Percentiles rank a stretch among this genome's conserved stretches.
Conservation (phyloP, 805 yeast genomes). For the Candida caryicola region DNA sequence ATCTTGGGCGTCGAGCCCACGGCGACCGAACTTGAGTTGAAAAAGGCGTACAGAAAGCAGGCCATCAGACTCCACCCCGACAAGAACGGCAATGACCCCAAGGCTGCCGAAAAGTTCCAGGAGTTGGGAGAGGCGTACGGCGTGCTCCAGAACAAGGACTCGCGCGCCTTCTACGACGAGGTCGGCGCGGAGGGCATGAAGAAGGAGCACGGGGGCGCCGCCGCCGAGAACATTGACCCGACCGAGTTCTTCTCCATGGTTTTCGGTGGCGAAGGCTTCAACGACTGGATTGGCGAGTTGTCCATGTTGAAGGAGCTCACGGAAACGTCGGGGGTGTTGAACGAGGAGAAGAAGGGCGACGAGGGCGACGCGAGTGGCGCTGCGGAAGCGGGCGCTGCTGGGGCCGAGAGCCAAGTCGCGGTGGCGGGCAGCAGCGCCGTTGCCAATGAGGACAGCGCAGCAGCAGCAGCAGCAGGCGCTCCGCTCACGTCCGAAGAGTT, state of each 20-base stretch:
- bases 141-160: slow-evolving; percentile 68
- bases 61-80: slow-evolving; percentile 94
- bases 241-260: slow-evolving; percentile 78
- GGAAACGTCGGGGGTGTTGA: slow-evolving; percentile 51
- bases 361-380: slow-evolving; percentile 4
- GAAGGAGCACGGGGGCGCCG: slow-evolving; percentile 62
- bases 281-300: slow-evolving; percentile 85
- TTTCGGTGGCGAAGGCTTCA: slow-evolving; percentile 80
- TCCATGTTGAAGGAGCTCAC: slow-evolving; percentile 74
- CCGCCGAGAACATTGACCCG: slow-evolving; percentile 73
- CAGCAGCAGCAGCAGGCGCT: not conserved
- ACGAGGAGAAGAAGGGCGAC: slow-evolving; percentile 29
- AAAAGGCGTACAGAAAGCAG: slow-evolving; percentile 87
- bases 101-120: slow-evolving; percentile 85
- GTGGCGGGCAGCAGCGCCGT: slow-evolving; percentile 3
- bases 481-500: slow-evolving; percentile 20
- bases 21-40: slow-evolving; percentile 80
- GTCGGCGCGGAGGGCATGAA: slow-evolving; percentile 63
- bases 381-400: slow-evolving; percentile 5
- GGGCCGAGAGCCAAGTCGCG: slow-evolving; percentile 3
- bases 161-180: slow-evolving; percentile 75
- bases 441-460: not conserved
- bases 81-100: slow-evolving; percentile 91
- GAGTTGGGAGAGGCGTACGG: slow-evolving; percentile 66
- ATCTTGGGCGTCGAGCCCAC: slow-evolving; percentile 61